Base-by-base conservation (phyloP, 2,329 filamentous ascomycete genomes). In the Cryphonectria nitschkei region DNA sequence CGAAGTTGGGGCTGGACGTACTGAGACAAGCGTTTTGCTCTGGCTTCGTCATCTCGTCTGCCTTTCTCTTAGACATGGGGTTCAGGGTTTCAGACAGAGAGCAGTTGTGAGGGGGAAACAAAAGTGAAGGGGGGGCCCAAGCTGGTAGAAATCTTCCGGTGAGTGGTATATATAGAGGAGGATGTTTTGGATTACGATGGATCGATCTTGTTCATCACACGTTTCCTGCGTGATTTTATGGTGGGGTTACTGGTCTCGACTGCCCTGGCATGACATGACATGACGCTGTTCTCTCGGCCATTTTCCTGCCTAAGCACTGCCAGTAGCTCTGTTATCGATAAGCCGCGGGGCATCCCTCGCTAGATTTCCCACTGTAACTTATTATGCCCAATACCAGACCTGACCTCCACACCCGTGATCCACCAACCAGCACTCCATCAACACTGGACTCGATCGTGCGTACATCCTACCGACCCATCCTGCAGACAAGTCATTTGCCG, bases 21-120 rank as follows among this genome's bases (percentile, higher is more conserved):
- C 86, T 89, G 80, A 89, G 84, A 81, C 87, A 89, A 77, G 87
- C 87, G 80, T 89, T 89, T 69, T 89, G 87, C 74, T 86, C 85
- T 77, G 86, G 84, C 77, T 84, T 84, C 79, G 85, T 82, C 84
- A 86, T 87, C 77, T 76, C 81, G 79, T 75, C 69, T 72, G 67
- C 41, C 68, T 72, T 73, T 71, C 69, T 73, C 66, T 73, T 73
- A 43, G 71, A 73, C 71, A 71, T 71, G n/a, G 63, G 43, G 56
- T 69, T 46, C 50, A 22, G 63, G 19, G n/a, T 61, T 62, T 39
- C 19, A 54, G 50, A 29, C 26, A 26, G 60, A 50, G 34, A 16
- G 16, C 50, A 7, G n/a, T 39, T 39, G 37, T 22, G 37, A 43
- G 22, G 46, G 46, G 22, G 8, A 50, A 50, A n/a, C 7, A 2